Conservation (phyloP, 2,329 filamentous ascomycete species). For the Didymella pomorum region DNA sequence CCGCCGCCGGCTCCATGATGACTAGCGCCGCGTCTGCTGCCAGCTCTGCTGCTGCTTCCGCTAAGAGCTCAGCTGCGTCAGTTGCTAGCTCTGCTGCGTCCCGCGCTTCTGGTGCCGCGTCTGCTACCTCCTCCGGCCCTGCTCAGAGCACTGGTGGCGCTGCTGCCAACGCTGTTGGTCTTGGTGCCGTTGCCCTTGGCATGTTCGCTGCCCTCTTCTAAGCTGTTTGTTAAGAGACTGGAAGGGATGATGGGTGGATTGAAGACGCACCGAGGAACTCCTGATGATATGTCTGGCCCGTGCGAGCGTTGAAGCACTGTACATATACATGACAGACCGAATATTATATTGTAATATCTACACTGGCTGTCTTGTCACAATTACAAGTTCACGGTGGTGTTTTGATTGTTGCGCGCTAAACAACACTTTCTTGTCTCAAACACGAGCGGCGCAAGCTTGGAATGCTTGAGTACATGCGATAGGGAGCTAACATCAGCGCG, state of each 20-base stretch:
- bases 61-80: conserved; percentile 11
- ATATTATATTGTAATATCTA: conserved; percentile 11
- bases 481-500: too few species aligned
- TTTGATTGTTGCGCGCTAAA: too few species aligned
- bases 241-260: neutral
- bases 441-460: neutral
- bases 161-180: conserved; percentile 28
- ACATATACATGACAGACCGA: conserved; percentile 18
- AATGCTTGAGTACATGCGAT: neutral
- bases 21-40: conserved; percentile 6
- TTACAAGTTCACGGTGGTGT: neutral
- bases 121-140: conserved; percentile 16
- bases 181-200: conserved; percentile 31
- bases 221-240: neutral
- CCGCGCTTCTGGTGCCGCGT: conserved; percentile 1
- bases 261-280: conserved; percentile 17
- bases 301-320: conserved; percentile 9
- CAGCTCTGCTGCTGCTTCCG: conserved; percentile 9
- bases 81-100: conserved; percentile 12
- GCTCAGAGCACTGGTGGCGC: conserved; percentile 33
- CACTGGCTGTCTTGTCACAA: too few species aligned
- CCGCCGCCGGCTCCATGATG: conserved; percentile 3
- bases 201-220: conserved; percentile 30
- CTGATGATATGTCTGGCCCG: conserved; percentile 16
- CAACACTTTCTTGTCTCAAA: too few species aligned